Evolutionary conservation across 441 rosid species (phyloP).

Genomic region (Adansonia grandidieri): DNA sequence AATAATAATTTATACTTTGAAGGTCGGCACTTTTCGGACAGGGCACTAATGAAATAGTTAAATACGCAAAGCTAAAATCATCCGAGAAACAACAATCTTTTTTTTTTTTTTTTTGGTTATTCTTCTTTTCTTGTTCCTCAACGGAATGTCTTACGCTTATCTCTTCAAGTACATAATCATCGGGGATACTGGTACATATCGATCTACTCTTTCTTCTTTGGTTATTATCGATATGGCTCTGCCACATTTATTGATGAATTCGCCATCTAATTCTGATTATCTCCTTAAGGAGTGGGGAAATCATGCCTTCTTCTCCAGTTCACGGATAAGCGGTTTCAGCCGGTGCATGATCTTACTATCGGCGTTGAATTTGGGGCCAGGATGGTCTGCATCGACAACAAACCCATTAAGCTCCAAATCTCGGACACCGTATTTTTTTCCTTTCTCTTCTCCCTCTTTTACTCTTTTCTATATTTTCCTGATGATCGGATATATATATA

Average conservation of each 20-base stretch:
- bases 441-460: neutral
- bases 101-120: too few species aligned
- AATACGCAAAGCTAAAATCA: too few species aligned
- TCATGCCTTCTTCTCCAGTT: slow-evolving; percentile 97
- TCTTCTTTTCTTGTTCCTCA: neutral
- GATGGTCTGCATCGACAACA: slow-evolving; percentile 94
- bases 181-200: slow-evolving; percentile 80
- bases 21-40: too few species aligned
- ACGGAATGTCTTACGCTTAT: slow-evolving; percentile 79
- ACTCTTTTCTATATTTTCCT: neutral
- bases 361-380: slow-evolving; percentile 97
- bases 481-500: neutral
- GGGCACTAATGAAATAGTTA: too few species aligned
- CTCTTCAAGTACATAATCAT: slow-evolving; percentile 98
- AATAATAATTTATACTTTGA: too few species aligned
- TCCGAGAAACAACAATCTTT: too few species aligned
- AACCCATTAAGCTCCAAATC: slow-evolving; percentile 95
- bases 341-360: slow-evolving; percentile 94
- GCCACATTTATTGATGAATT: neutral
- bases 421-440: slow-evolving; percentile 81
- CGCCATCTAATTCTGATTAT: neutral
- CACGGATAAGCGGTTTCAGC: slow-evolving; percentile 97
- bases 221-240: neutral
- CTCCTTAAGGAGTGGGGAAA: slow-evolving; percentile 74
- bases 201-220: neutral